Evolutionary conservation across 116 monocot genomes (phyloP).

Genomic region (Papilionanthe hybrid): DNA sequence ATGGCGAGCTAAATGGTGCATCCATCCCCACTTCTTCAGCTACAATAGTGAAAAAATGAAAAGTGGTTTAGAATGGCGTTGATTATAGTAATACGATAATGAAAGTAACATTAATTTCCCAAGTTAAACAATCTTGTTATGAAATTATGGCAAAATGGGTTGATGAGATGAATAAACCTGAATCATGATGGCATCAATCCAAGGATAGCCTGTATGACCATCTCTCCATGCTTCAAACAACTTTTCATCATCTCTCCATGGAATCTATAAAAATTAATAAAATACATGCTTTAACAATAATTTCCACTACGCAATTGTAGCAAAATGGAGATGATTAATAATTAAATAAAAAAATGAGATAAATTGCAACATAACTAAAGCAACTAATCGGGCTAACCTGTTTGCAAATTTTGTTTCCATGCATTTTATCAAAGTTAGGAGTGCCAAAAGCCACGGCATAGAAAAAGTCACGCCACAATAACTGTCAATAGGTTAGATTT

Average conservation of each 20-base stretch:
- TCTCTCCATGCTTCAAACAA: constrained; percentile 77
- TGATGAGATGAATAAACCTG: constrained; percentile 39
- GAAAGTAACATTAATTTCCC: not conserved
- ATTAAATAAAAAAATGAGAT: too few species aligned
- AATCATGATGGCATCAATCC: constrained; percentile 96
- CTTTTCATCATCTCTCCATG: constrained; percentile 75
- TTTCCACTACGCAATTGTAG: not conserved
- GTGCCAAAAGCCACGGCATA: constrained; percentile 79
- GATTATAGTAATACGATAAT: not conserved
- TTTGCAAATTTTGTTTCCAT: constrained; percentile 80
- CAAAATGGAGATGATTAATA: too few species aligned
- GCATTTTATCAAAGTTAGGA: constrained; percentile 87
- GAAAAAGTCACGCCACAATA: constrained; percentile 93
- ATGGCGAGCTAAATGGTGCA: constrained; percentile 92
- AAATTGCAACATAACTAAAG: not conserved
- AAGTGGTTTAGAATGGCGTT: not conserved
- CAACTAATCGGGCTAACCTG: constrained; percentile 33
- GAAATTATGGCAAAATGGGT: constrained; percentile 1
- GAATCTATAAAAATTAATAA: constrained; percentile 39
- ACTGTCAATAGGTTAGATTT: constrained; percentile 25
- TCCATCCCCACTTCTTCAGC: constrained; percentile 94
- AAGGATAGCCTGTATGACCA: constrained; percentile 83
- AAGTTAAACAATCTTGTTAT: not conserved
- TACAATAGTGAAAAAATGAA: constrained; percentile 6
- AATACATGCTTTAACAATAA: not conserved